Base-by-base conservation (phyloP, 2,329 filamentous ascomycete genomes). In the Emydomyces testavorans region DNA sequence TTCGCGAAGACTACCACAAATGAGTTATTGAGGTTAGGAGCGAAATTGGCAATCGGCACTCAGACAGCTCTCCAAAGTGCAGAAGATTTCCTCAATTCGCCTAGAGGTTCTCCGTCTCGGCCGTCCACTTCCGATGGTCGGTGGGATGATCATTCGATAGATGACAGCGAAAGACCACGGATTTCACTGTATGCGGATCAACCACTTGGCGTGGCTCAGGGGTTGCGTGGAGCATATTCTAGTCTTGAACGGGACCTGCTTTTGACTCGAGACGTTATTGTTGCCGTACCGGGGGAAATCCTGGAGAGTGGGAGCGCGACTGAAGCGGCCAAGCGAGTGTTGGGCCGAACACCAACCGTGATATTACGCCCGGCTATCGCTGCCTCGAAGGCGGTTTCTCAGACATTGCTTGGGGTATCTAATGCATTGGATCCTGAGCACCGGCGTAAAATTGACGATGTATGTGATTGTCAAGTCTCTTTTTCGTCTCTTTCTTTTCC, bases 121-220 rank as follows among this genome's bases (percentile, higher is more conserved):
- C 16, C 65, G 65, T 23, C 46, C 55, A 31, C 65, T 11, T 41
- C 46, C 4, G 76, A 71, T 66, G 69, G 71, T 20, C 67, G 69
- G 21, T 65, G 71, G 45, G 81, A 82, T 7, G 78, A 79, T 1
- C 78, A 78, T 1, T 76, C 77, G 6, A 65, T 73, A 0, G 81
- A 85, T 31, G 75, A 80, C 13, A 46, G 42, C 10, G 79, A 85
- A 53, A 77, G 74, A 51, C 87, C 85, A 56, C 83, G 85, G 53
- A 85, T 95, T 53, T 93, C 85, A 7, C 77, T 90, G 1, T 98
- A 98, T 60, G 92, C 93, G 0, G 85, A 96, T 57, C 92, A 96
- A 61, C 93, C 93, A 0, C 78, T 92, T 1, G 86, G 86, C 1
- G 84, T 98, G 2, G 74, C 90, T 2, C 85, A 93, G 57, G 92